Evolutionary conservation across 1,139 yeast species (phyloP), one percentile per base, ranked within the genome.

Genomic region (Lodderomyces orthopsilosis): DNA sequence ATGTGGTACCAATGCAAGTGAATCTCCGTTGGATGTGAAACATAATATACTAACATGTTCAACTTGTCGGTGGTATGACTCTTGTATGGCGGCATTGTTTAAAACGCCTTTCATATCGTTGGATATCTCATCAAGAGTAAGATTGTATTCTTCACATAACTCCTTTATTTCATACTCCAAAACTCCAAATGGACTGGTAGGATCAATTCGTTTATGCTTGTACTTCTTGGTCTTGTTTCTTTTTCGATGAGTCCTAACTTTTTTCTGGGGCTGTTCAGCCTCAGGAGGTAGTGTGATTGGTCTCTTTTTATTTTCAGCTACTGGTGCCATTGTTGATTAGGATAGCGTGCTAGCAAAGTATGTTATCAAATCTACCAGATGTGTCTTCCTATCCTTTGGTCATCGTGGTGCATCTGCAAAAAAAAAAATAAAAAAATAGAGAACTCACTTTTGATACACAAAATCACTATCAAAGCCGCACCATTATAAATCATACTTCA

Each of bases 141-240:
- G 61, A 10, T 62, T 58, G 42, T 74, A 58, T 17, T 68, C 65
- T 23, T 62, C 55, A 38, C 86, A 61, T 17, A 91, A 56, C 41
- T 78, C 81, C 32, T 77, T 72, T 48, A 93, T 86, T 60, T 93
- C 98, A 50, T 70, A 71, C 47, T 81, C 79, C 40, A 93, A 70
- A 3, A 89, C 87, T 3, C 98, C 98, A 40, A 82, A 68, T 10
- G 96, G 89, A 1, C 94, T 77, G 0, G 95, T 86, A 12, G 85
- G 75, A 46, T 91, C 98, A 9, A 76, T 75, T 8, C 73, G 75
- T 53, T 83, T 83, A 19, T 77, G 71, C 60, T 78, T 83, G 60
- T 81, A 81, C 51, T 63, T 69, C 51, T 74, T 40, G 6, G 28
- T 30, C 33, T 40, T 40, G 21, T 27, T 32, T 37, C 37, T 42